Percentiles rank a stretch among this genome's conserved stretches.
Evolutionary conservation across 805 yeast genomes (phyloP).

Genomic region (Barnettozyma sucrosica): DNA sequence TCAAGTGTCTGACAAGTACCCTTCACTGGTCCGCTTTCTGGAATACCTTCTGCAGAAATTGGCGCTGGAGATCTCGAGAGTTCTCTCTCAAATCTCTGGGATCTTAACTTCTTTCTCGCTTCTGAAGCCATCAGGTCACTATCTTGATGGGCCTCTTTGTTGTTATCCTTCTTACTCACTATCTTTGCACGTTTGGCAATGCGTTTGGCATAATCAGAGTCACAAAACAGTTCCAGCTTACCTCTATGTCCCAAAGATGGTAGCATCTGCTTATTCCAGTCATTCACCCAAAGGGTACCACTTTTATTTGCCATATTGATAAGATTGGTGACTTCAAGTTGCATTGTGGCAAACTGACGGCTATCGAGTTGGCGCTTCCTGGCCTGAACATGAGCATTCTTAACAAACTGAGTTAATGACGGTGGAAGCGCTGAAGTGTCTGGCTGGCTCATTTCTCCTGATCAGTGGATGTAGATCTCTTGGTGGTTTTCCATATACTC

Average conservation of each 20-base stretch:
- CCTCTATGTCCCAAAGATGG: conserved; percentile 18
- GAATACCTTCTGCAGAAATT: conserved; percentile 21
- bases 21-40: conserved; percentile 35
- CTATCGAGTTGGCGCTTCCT: conserved; percentile 1
- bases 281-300: conserved; percentile 23
- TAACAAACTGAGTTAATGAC: conserved; percentile 5
- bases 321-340: conserved; percentile 21
- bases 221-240: conserved; percentile 15
- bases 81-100: conserved; percentile 31
- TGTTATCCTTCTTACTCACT: neutral
- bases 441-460: conserved; percentile 3
- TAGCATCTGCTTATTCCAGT: conserved; percentile 25
- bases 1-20: conserved; percentile 68
- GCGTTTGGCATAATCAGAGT: conserved; percentile 4
- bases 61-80: conserved; percentile 11
- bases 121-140: conserved; percentile 20
- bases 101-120: conserved; percentile 29
- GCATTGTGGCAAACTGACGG: conserved; percentile 4
- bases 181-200: conserved; percentile 3
- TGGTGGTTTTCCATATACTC: too few species aligned
- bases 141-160: conserved; percentile 1
- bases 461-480: neutral
- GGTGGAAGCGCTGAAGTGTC: conserved; percentile 7
- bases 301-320: conserved; percentile 23
- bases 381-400: conserved; percentile 5